Evolutionary conservation across 768 basidiomycete genomes (phyloP).

Genomic region (Brasilioporus rufonigricans): DNA sequence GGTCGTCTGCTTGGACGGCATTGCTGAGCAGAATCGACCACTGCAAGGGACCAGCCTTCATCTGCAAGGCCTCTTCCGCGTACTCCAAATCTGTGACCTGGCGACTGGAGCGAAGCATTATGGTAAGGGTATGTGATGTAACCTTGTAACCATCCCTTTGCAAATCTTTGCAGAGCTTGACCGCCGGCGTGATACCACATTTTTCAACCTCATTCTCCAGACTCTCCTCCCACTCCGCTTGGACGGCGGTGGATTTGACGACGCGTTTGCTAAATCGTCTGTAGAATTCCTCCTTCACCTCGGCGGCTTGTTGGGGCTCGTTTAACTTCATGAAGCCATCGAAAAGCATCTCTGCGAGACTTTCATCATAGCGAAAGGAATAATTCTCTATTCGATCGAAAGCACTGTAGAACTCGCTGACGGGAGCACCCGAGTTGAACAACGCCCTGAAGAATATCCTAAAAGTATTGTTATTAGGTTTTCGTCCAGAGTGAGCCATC

Average conservation of each 20-base stretch:
- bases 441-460: constrained; percentile 46
- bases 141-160: constrained; percentile 33
- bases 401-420: constrained; percentile 37
- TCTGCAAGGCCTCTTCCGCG: constrained; percentile 40
- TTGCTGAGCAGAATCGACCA: constrained; percentile 61
- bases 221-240: constrained; percentile 31
- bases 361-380: constrained; percentile 43
- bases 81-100: constrained; percentile 40
- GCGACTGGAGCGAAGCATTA: constrained; percentile 44
- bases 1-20: constrained; percentile 37
- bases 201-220: constrained; percentile 32
- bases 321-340: constrained; percentile 43
- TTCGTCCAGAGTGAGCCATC: constrained; percentile 39
- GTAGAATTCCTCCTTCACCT: constrained; percentile 40
- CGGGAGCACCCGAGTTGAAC: constrained; percentile 32
- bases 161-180: constrained; percentile 35
- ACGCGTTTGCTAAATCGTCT: constrained; percentile 30
- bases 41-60: constrained; percentile 41
- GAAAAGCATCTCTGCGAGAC: constrained; percentile 40
- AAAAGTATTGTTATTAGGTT: constrained; percentile 47
- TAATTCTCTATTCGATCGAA: constrained; percentile 47
- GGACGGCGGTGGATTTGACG: constrained; percentile 24
- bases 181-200: constrained; percentile 33
- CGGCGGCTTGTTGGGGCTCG: constrained; percentile 33
- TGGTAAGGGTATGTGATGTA: constrained; percentile 33